These are phyloP conservation scores for Lactarius tabidus DNA, from an alignment of 768 basidiomycete species.

Conservation along the genomic window DNA sequence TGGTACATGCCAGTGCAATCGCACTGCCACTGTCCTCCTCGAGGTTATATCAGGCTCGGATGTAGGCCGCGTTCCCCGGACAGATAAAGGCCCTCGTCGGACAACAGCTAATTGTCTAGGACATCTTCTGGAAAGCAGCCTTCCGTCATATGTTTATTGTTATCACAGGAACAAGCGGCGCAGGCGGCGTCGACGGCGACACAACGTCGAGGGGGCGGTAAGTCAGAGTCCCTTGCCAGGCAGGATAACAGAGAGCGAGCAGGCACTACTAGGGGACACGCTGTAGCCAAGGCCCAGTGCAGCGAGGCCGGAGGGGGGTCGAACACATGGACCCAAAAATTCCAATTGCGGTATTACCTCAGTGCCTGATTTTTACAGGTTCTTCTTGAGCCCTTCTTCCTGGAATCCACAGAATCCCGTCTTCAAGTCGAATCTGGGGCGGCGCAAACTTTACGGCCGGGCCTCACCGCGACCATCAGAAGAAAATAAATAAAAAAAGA, in stretches of 20 bases:
- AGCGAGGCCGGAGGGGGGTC: background rate
- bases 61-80: background rate
- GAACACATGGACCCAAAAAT: background rate
- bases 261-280: conserved; percentile 12
- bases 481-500: background rate
- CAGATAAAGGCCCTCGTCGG: background rate
- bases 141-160: background rate
- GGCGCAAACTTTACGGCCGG: background rate
- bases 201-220: background rate
- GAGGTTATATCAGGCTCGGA: background rate
- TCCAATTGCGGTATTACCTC: background rate
- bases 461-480: background rate
- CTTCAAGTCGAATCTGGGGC: background rate
- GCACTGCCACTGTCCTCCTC: background rate
- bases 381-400: background rate
- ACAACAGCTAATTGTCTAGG: background rate
- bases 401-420: background rate
- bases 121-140: background rate
- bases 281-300: background rate
- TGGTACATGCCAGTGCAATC: background rate
- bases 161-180: background rate
- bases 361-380: background rate
- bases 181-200: background rate
- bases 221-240: background rate
- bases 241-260: background rate